Base-by-base conservation (phyloP, 768 basidiomycete species). In the Chalciporus piperatus region DNA sequence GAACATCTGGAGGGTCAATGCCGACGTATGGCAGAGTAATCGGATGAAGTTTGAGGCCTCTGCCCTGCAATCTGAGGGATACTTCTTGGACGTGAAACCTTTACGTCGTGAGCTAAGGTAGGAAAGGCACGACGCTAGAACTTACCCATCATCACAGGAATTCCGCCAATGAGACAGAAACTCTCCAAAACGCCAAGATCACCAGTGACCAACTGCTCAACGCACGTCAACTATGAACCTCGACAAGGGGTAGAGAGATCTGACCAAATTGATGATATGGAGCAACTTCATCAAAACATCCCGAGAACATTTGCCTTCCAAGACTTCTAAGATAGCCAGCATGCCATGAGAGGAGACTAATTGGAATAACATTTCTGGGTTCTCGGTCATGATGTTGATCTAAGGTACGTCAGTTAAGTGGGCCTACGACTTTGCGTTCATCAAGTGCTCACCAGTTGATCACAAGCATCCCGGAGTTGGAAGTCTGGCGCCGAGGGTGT, bases 1-100 rank as follows among this genome's bases (percentile, higher is more conserved):
- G 72, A 98, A 98, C 96, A 98, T 98, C 64, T 98, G 96, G 35
- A 98, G 72, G 2, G 96, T 99, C 56, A 97, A 71, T 11, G 93
- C 86, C 2, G 96, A 98, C 0, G 93, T 89, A 64, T 93, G 85
- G 66, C 96, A 97, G 22, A 98, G 80, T 13, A 95, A 72, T 23
- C 91, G 85, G 47, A 99, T 91, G 69, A 98, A 98, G 61, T 91
- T 85, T 2, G 97, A 98, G 0, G 95, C 96, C 64, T 98, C 91
- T n/a, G 90, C 70, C 32, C 97, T 84, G 60, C 94, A 97, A 65
- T 97, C 94, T 12, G 89, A 84, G 1, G 94, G 86, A 63, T 91
- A 92, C 60, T 89, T 92, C 74, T 96, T 98, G 11, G 92, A 92
- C 0, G 96, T 94, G 65, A 95, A 98, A 41, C 86, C 91, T 91